phyloP scores from a whole-genome alignment of 352 stramenopile genomes.

The Paralagenidium karlingii region DNA sequence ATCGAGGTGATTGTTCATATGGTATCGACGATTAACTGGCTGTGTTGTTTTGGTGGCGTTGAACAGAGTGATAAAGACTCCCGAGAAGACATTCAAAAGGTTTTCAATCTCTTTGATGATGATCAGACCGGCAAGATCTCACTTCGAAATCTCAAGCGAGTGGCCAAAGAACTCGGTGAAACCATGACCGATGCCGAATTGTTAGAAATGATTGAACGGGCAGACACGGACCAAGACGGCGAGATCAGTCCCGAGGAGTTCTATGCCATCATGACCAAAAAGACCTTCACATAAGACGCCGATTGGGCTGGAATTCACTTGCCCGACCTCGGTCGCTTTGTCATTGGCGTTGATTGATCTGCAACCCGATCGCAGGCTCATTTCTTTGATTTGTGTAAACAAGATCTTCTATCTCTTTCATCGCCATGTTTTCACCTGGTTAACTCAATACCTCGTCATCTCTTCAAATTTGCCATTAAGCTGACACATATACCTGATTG shows the following conservation, averaged over 20 bases:
- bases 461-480: too few relatives aligned
- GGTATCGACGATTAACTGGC: background rate
- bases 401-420: too few relatives aligned
- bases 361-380: too few relatives aligned
- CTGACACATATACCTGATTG: too few relatives aligned
- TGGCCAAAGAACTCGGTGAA: conserved; percentile 97
- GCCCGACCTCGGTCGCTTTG: too few relatives aligned
- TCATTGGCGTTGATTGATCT: too few relatives aligned
- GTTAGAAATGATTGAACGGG: conserved; percentile 98
- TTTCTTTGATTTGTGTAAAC: too few relatives aligned
- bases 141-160: conserved; percentile 94
- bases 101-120: conserved; percentile 97
- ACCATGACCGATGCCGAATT: conserved; percentile 98
- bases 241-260: conserved; percentile 98
- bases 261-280: conserved; percentile 98
- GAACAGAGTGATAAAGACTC: conserved; percentile 90
- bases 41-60: conserved; percentile 1
- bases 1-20: background rate
- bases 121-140: conserved; percentile 96
- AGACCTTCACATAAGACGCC: conserved; percentile 75
- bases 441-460: too few relatives aligned
- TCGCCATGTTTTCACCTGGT: too few relatives aligned
- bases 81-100: conserved; percentile 92
- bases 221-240: conserved; percentile 90
- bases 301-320: too few relatives aligned